Evolutionary conservation across 495 filamentous ascomycete genomes (phyloP), one percentile per base, ranked within the genome.

Genomic region (Cairneyella variabilis): DNA sequence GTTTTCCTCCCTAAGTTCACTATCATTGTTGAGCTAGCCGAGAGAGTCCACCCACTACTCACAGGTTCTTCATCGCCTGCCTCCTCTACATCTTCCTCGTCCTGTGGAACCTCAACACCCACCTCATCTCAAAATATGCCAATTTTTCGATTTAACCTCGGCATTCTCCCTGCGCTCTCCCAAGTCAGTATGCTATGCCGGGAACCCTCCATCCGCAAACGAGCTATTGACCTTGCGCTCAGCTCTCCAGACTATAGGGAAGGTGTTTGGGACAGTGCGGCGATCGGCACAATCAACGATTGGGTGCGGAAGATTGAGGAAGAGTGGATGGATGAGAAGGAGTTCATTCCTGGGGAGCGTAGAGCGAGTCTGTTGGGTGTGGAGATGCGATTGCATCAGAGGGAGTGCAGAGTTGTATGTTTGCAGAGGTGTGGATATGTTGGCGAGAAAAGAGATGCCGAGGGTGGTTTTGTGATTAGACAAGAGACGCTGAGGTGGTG

Each of bases 271-370:
- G 67, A 76, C 52, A 70, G 68, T 40, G 25, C 57, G 22, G 28
- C 65, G 12, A 64, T 64, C 10, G 66, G 69, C 2, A 52, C 53
- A 1, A 57, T 69, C 28, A 66, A 63, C 1, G 65, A 71, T 30
- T 57, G 64, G 30, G 56, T 72, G 34, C 65, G 75, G 20, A 48
- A 58, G 3, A 55, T 72, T 17, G 74, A 77, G 56, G 74, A 76
- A 51, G 57, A 59, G 16, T 64, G 62, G 38, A 41, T 11, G 8
- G 17, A 10, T 41, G 9, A 41, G 38, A 41, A 18, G 6, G 38
- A 18, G 9, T 11, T 9, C 38, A 18, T 41, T 11, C 9, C 8
- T 11, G 38, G 8, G 10, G 17, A 41, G 7, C 9, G 38, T 6
- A 41, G 38, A 41, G 17, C 17, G 6, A 11, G 17, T 10, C 9